These are phyloP conservation scores for Picea engelmannii DNA, from an alignment of 83 land plant species.

Conservation along the genomic window DNA sequence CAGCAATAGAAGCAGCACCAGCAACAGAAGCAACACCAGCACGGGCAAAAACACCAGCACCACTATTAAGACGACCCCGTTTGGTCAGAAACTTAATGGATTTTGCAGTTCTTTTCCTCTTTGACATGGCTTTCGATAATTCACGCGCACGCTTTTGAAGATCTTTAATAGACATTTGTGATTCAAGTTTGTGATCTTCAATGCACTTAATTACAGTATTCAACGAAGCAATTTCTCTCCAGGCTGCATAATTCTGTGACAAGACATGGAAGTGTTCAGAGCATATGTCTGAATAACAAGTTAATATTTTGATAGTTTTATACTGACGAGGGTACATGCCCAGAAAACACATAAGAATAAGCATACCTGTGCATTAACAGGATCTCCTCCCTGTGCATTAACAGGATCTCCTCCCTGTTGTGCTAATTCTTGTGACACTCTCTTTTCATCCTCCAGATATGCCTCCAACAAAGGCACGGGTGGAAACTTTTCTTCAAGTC, in stretches of 20 bases:
- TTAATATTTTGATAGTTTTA: neutral
- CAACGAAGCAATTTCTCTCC: slow-evolving; percentile 39
- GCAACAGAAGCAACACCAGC: neutral
- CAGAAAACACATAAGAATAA: neutral
- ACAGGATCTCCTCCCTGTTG: slow-evolving; percentile 21
- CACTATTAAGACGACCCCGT: neutral
- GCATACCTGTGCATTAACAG: slow-evolving; percentile 32
- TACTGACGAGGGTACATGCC: neutral
- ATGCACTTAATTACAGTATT: slow-evolving; percentile 46
- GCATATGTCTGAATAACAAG: neutral
- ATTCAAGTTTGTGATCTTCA: slow-evolving; percentile 47
- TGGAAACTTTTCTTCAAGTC: slow-evolving; percentile 67
- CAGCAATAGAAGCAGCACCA: too few relatives aligned
- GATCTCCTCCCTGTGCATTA: too few relatives aligned
- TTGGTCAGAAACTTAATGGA: neutral
- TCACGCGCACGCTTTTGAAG: slow-evolving; percentile 36
- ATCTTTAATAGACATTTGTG: slow-evolving; percentile 25
- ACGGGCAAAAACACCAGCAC: neutral
- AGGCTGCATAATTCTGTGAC: slow-evolving; percentile 40
- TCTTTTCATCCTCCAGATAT: slow-evolving; percentile 38
- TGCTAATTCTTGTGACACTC: slow-evolving; percentile 15
- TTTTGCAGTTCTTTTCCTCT: too few relatives aligned
- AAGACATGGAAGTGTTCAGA: neutral
- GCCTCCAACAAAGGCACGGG: slow-evolving; percentile 78
- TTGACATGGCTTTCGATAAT: slow-evolving; percentile 20